Evolutionary conservation across 352 stramenopile species (phyloP).

Genomic region (Globisporangium polare): DNA sequence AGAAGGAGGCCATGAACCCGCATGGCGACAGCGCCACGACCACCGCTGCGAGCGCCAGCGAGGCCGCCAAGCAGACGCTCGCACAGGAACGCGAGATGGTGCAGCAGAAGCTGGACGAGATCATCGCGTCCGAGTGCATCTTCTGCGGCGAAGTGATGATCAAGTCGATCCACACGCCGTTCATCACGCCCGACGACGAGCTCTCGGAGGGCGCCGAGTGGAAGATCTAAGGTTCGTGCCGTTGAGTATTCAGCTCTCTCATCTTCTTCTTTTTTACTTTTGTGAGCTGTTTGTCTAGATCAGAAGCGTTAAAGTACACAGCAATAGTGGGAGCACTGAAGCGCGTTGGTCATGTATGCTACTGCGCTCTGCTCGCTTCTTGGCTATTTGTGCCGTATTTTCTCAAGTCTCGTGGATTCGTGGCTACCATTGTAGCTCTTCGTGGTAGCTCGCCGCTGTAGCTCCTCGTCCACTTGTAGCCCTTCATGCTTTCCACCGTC

Average conservation of each 20-base stretch:
- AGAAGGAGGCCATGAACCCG: slow-evolving; percentile 69
- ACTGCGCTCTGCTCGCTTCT: not conserved
- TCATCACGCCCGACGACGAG: slow-evolving; percentile 89
- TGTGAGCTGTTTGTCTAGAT: not conserved
- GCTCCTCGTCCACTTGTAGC: not conserved
- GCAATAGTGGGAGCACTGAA: not conserved
- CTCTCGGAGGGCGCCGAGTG: slow-evolving; percentile 74
- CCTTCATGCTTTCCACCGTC: too few relatives aligned
- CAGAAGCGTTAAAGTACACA: not conserved
- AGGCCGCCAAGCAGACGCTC: slow-evolving; percentile 67
- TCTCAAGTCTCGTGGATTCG: not conserved
- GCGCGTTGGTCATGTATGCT: slow-evolving; percentile 1
- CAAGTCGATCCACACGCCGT: slow-evolving; percentile 90
- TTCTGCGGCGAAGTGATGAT: slow-evolving; percentile 96
- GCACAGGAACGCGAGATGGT: slow-evolving; percentile 88
- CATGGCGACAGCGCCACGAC: slow-evolving; percentile 29
- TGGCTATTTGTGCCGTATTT: not conserved
- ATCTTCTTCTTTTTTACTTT: not conserved
- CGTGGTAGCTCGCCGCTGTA: not conserved
- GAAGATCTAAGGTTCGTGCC: slow-evolving; percentile 53
- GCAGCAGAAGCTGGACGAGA: slow-evolving; percentile 92
- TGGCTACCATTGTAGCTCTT: not conserved
- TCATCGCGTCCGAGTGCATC: slow-evolving; percentile 93
- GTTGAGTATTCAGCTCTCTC: not conserved
- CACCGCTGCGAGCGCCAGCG: slow-evolving; percentile 39